Evolutionary conservation across 352 stramenopile species (phyloP).

Genomic region (Globisporangium yorkense): DNA sequence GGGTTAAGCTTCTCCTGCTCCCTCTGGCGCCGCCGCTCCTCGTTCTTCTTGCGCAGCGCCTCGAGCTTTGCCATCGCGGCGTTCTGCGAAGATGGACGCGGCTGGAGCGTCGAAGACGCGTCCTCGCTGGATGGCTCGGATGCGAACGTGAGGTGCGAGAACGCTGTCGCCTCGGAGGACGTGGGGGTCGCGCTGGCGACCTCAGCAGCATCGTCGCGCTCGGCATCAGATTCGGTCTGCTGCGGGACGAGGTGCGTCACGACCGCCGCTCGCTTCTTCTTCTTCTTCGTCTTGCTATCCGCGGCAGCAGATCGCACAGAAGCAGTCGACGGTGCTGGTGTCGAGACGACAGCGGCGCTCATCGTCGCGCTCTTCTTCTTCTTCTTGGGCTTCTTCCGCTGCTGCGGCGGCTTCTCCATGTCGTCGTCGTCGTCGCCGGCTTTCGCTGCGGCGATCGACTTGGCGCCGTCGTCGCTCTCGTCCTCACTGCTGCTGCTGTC

Average conservation of each 20-base stretch:
- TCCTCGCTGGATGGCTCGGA: conserved; percentile 4
- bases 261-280: conserved; percentile 21
- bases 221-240: conserved; percentile 8
- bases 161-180: background rate
- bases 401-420: background rate
- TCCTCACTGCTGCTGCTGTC: conserved; percentile 15
- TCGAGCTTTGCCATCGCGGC: conserved; percentile 63
- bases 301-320: background rate
- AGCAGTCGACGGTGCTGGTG: background rate
- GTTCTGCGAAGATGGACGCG: conserved; percentile 44
- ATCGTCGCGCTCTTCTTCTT: conserved; percentile 16
- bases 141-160: background rate
- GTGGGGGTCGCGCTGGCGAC: background rate
- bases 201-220: background rate
- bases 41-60: conserved; percentile 73
- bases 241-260: conserved; percentile 25
- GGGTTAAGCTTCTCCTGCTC: conserved; percentile 18
- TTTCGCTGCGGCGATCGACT: background rate
- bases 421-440: background rate
- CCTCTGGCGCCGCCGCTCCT: conserved; percentile 51
- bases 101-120: background rate
- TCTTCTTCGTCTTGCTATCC: conserved; percentile 12
- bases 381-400: conserved; percentile 15
- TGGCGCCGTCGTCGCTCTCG: conserved; percentile 11
- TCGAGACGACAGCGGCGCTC: background rate